Evolutionary conservation across 2,329 filamentous ascomycete genomes (phyloP).

Genomic region (Colletotrichum caudatum): DNA sequence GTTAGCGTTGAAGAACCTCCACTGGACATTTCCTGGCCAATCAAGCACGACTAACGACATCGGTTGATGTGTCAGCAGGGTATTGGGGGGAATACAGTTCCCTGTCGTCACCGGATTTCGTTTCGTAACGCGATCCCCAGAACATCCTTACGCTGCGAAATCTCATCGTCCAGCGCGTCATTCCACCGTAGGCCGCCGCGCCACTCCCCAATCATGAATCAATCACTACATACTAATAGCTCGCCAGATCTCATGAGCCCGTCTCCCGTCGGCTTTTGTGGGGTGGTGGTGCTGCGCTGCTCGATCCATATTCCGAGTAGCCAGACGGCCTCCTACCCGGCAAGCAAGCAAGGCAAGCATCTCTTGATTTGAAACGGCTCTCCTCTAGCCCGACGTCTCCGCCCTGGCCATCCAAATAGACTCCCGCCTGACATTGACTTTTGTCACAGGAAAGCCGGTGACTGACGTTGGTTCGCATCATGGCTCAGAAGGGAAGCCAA

Average conservation of each 20-base stretch:
- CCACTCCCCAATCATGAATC: not conserved
- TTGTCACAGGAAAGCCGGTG: conserved; percentile 1
- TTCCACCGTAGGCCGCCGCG: not conserved
- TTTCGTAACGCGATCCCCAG: not conserved
- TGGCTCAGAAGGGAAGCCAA: conserved; percentile 39
- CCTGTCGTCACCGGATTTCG: not conserved
- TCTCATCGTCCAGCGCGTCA: conserved; percentile 8
- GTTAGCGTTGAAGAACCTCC: not conserved
- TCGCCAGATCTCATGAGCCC: too few species aligned
- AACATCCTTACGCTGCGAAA: not conserved
- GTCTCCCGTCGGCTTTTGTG: too few species aligned
- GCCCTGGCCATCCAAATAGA: not conserved
- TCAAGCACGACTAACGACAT: conserved; percentile 2
- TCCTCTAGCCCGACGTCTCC: not conserved
- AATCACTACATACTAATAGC: not conserved
- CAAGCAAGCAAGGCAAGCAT: too few species aligned
- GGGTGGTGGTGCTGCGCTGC: not conserved
- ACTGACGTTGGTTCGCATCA: not conserved
- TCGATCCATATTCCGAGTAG: not conserved
- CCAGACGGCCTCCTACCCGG: too few species aligned
- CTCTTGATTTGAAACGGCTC: not conserved
- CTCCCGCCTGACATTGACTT: not conserved
- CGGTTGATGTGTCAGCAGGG: conserved; percentile 9
- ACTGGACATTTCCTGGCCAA: not conserved
- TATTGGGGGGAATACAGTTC: not conserved